phyloP scores from a whole-genome alignment of 73 alveolate genomes.

The Paramecium primaurelia region DNA sequence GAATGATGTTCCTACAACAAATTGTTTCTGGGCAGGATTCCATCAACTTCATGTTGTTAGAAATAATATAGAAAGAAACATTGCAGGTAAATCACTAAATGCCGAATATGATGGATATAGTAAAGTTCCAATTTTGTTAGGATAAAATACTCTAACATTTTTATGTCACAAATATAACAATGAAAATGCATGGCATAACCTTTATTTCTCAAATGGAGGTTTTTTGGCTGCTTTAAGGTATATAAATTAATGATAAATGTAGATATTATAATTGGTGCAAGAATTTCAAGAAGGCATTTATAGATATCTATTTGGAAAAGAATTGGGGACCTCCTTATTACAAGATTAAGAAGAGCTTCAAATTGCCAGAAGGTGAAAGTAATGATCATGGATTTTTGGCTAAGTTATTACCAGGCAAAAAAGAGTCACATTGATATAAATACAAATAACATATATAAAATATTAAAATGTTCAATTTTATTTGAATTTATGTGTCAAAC shows the following conservation, averaged over 20 bases:
- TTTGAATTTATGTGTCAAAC: background rate
- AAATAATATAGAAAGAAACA: constrained; percentile 39
- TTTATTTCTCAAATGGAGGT: constrained; percentile 49
- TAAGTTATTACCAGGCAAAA: background rate
- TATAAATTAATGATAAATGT: background rate
- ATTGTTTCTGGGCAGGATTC: constrained; percentile 64
- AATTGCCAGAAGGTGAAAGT: background rate
- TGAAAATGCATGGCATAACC: constrained; percentile 50
- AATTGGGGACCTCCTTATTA: constrained; percentile 60
- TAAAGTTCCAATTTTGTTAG: constrained; percentile 57
- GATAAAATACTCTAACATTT: constrained; percentile 37
- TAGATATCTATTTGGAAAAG: constrained; percentile 7
- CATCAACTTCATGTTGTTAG: constrained; percentile 56
- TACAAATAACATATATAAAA: background rate
- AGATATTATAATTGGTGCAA: constrained; percentile 55
- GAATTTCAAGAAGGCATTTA: constrained; percentile 41
- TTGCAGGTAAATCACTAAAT: constrained; percentile 43
- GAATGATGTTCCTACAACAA: constrained; percentile 60
- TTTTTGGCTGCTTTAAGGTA: constrained; percentile 25
- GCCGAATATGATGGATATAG: constrained; percentile 57
- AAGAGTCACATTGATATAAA: background rate
- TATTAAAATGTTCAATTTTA: background rate
- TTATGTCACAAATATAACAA: constrained; percentile 35
- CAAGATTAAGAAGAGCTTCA: constrained; percentile 19
- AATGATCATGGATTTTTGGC: background rate